Percentiles rank a stretch among this genome's conserved stretches.
These are phyloP conservation scores for Kodamaea alishanica DNA, from an alignment of 1,139 yeast species.

Conservation along the genomic window DNA sequence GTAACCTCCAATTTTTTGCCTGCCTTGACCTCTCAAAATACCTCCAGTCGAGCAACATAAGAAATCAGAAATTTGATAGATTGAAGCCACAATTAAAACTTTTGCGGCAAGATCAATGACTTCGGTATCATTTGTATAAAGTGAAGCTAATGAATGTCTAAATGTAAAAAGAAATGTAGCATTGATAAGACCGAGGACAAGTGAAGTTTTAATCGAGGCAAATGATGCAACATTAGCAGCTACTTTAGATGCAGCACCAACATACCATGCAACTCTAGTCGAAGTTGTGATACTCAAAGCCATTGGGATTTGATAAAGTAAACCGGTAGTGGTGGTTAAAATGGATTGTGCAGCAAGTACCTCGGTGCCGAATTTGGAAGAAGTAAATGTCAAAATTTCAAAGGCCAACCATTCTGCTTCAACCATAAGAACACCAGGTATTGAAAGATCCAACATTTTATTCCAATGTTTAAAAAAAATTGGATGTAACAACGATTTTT, in stretches of 20 bases:
- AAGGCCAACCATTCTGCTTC: conserved; percentile 70
- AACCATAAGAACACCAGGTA: conserved; percentile 63
- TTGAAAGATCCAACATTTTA: conserved; percentile 48
- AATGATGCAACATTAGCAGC: conserved; percentile 44
- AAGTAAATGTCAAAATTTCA: conserved; percentile 58
- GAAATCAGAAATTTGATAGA: conserved; percentile 58
- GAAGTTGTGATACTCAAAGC: conserved; percentile 73
- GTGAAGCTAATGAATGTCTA: conserved; percentile 39
- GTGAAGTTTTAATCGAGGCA: conserved; percentile 41
- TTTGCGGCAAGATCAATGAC: conserved; percentile 50
- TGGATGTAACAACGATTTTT: conserved; percentile 35
- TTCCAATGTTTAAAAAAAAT: conserved; percentile 50
- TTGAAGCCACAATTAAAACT: conserved; percentile 53
- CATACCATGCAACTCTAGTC: conserved; percentile 72
- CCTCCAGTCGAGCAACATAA: conserved; percentile 57
- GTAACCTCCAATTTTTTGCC: conserved; percentile 63
- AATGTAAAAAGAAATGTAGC: conserved; percentile 35
- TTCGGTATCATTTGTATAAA: conserved; percentile 48
- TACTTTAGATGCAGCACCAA: conserved; percentile 63
- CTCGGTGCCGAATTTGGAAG: conserved; percentile 62
- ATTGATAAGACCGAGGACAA: conserved; percentile 41
- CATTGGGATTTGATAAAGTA: conserved; percentile 70
- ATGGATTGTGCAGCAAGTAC: conserved; percentile 73
- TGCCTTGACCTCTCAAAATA: conserved; percentile 62
- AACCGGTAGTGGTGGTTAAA: conserved; percentile 63